Conservation (phyloP, 176 grass and related monocot species). For the Avena insularis region DNA sequence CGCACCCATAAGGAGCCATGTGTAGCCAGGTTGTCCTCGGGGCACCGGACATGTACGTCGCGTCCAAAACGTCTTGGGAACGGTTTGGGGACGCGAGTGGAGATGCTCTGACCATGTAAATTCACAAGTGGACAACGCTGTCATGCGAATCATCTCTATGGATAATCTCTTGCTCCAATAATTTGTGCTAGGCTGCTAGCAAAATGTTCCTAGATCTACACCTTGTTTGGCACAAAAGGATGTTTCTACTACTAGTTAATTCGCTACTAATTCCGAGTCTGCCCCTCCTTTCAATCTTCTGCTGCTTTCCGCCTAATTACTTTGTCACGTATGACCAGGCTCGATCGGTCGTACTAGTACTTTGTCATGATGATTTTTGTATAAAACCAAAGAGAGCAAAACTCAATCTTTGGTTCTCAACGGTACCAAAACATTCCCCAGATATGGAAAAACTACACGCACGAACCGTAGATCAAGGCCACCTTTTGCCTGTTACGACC, state of each 20-base stretch:
- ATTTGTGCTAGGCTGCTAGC: neutral
- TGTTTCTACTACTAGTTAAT: conserved; percentile 10
- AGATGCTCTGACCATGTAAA: neutral
- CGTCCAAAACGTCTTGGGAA: no score
- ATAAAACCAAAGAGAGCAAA: neutral
- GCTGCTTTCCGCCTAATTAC: conserved; percentile 42
- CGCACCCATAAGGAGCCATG: no score
- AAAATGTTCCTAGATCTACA: neutral
- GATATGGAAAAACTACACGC: neutral
- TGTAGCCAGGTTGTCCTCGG: no score
- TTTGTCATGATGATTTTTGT: neutral
- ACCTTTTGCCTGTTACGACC: neutral
- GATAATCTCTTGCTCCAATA: neutral
- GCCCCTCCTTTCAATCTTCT: neutral
- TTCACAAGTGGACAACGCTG: neutral
- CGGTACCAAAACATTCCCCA: neutral
- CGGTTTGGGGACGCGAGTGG: no score
- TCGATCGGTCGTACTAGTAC: neutral
- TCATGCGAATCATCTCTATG: conserved; percentile 16
- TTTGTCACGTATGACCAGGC: neutral
- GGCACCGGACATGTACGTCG: no score
- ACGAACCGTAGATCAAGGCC: neutral
- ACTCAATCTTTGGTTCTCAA: neutral
- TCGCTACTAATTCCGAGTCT: neutral
- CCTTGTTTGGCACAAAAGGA: conserved; percentile 25